Base-by-base conservation (phyloP, 129 eudicot genomes). In the Logfia minima region DNA sequence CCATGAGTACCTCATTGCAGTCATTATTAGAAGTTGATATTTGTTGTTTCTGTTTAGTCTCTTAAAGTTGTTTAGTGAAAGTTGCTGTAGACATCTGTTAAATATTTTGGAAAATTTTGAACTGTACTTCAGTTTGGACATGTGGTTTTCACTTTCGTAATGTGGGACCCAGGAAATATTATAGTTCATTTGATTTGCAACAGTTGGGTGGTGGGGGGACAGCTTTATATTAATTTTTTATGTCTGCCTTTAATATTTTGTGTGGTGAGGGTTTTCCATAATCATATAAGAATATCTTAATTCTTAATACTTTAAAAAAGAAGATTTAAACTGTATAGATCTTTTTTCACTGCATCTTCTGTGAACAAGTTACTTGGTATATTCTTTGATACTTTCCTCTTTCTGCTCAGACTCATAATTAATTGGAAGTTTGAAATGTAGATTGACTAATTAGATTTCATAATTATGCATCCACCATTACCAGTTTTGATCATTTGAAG, bases 351-450 rank as follows among this genome's bases (percentile, higher is more conserved):
- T 32, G 35, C 35, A 32, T 4, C 4, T 4, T 32, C 35, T 32
- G 5, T 32, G 35, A 4, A 32, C 35, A 32, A 32, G 35, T 32
- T 6, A 35, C 9, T 35, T 35, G 41, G 41, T 7, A 35, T 9
- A 35, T 35, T 35, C 9, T 35, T 35, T 35, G 41, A 35, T 35
- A 35, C 6, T 35, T 35, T 35, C 8, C 9, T 6, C 41, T 35
- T 35, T 35, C 41, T 35, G 41, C 41, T 35, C 9, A 10, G 1
- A 19, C 53, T 51, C 43, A 65, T 34, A 19, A 17, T 66, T 76
- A 56, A 51, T 66, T 59, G 55, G 11, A 75, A 75, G 61, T 75
- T 76, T 66, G 67, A 66, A 67, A 23, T 14, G 18, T 52, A 19
- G 74, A 21, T 37, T 74, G 24, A 61, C 60, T 74, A 39, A 16